Percentiles rank a stretch among this genome's conserved stretches.
These are phyloP conservation scores for Schizosaccharomyces octosporus DNA, from an alignment of 805 yeast species.

Conservation along the genomic window DNA sequence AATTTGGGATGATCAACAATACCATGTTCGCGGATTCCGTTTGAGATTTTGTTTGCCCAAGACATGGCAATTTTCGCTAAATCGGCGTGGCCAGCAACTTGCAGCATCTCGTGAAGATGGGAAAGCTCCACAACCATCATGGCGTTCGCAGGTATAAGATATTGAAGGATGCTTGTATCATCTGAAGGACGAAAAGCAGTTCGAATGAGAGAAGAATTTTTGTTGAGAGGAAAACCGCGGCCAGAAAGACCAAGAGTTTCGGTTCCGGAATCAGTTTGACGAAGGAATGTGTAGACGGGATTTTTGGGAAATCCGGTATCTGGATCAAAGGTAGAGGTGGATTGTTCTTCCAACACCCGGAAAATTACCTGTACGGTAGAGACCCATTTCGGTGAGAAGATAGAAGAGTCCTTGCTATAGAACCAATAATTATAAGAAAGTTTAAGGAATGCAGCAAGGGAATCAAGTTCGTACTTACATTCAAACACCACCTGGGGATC, in stretches of 20 bases:
- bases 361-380: slow-evolving; percentile 22
- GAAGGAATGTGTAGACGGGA: slow-evolving; percentile 40
- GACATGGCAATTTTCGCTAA: slow-evolving; percentile 12
- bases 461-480: slow-evolving; percentile 74
- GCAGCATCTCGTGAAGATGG: slow-evolving; percentile 15
- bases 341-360: slow-evolving; percentile 31
- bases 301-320: slow-evolving; percentile 21
- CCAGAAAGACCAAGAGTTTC: slow-evolving; percentile 65
- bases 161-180: slow-evolving; percentile 59
- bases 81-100: slow-evolving; percentile 8
- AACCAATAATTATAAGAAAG: slow-evolving; percentile 46
- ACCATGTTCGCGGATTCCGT: slow-evolving; percentile 40
- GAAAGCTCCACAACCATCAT: slow-evolving; percentile 41
- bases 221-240: slow-evolving; percentile 60
- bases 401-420: slow-evolving; percentile 26
- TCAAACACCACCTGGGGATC: slow-evolving; percentile 56
- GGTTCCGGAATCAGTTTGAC: slow-evolving; percentile 49
- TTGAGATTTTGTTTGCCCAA: slow-evolving; percentile 21
- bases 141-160: slow-evolving; percentile 68
- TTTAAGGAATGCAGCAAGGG: slow-evolving; percentile 59
- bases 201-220: slow-evolving; percentile 43
- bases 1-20: slow-evolving; percentile 38
- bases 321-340: slow-evolving; percentile 25
- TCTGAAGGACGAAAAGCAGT: slow-evolving; percentile 77
- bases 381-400: slow-evolving; percentile 29